Evolutionary conservation across 2,329 filamentous ascomycete species (phyloP).

Genomic region (Phaeosphaeria sp.): DNA sequence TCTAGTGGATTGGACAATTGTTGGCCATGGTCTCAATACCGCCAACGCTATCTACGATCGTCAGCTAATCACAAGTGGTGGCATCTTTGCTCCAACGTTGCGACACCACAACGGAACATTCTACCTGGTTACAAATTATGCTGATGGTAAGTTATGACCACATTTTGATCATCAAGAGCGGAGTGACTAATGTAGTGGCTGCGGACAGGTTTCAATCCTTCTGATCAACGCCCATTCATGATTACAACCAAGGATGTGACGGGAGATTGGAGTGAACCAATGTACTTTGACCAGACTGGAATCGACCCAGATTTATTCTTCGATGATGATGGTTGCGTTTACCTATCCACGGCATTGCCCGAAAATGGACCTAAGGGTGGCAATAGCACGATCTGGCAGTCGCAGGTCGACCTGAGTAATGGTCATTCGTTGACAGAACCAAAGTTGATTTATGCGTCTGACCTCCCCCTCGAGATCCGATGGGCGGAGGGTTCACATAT

Average conservation of each 20-base stretch:
- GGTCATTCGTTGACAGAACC: neutral
- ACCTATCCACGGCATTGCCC: neutral
- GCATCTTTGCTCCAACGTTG: neutral
- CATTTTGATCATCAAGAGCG: neutral
- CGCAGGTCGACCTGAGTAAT: neutral
- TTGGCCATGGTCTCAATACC: neutral
- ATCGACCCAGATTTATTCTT: neutral
- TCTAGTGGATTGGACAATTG: neutral
- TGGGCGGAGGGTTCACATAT: neutral
- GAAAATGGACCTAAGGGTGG: neutral
- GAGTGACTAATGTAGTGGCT: neutral
- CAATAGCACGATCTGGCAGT: neutral
- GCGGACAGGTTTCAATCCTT: neutral
- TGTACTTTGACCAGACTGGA: neutral
- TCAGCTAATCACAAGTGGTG: neutral
- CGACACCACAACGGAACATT: neutral
- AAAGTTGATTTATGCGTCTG: neutral
- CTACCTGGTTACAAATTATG: neutral
- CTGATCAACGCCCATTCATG: neutral
- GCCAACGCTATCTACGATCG: neutral
- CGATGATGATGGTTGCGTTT: neutral
- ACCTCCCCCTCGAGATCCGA: neutral
- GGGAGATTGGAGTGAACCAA: neutral
- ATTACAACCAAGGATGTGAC: neutral
- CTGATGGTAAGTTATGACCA: neutral